These are phyloP conservation scores for Fusarium sp. DNA, from an alignment of 2,329 filamentous ascomycete species.

Conservation along the genomic window DNA sequence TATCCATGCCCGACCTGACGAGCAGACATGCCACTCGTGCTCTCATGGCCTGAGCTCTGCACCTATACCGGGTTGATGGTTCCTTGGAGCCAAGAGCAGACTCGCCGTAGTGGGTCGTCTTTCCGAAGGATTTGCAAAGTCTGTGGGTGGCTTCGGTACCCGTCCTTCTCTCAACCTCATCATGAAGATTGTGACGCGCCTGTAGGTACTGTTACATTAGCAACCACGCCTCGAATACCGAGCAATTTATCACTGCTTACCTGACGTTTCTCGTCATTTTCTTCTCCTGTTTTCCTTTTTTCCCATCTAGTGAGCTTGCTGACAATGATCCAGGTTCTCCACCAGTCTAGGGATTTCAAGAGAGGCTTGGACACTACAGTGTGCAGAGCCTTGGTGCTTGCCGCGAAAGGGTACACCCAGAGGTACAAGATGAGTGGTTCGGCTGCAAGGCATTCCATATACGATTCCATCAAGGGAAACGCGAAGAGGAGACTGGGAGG, in stretches of 20 bases:
- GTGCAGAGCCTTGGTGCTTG: background rate
- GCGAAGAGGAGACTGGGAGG: background rate
- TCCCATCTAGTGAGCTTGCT: background rate
- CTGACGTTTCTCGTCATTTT: background rate
- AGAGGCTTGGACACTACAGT: background rate
- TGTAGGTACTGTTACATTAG: background rate
- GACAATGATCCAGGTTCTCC: background rate
- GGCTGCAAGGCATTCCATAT: background rate
- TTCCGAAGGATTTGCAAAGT: background rate
- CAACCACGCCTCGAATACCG: background rate
- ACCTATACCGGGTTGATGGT: background rate
- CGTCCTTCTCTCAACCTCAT: background rate
- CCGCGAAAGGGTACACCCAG: background rate
- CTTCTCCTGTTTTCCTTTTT: background rate
- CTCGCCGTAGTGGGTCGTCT: background rate
- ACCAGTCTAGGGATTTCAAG: background rate
- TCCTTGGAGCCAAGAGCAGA: background rate
- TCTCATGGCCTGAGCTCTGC: background rate
- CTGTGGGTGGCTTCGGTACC: background rate
- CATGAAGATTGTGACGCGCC: background rate
- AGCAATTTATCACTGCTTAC: background rate
- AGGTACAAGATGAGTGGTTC: background rate
- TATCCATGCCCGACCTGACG: background rate
- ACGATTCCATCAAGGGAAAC: background rate
- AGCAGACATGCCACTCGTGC: background rate